Percentiles rank a stretch among this genome's conserved stretches.
Evolutionary conservation across 495 filamentous ascomycete species (phyloP).

Genomic region (Hypoxylon crocopeplum): DNA sequence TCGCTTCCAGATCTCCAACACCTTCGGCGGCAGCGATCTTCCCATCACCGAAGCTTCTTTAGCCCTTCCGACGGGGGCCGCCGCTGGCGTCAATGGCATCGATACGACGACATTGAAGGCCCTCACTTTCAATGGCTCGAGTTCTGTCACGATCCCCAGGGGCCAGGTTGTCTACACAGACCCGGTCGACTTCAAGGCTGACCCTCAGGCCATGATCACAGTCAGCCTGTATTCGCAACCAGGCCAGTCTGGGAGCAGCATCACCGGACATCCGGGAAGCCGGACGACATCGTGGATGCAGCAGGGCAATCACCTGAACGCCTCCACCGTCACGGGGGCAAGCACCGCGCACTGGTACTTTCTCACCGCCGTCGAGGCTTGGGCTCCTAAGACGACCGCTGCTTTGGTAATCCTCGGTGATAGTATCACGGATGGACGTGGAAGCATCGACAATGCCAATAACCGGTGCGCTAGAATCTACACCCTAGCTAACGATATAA

Average conservation of each 20-base stretch:
- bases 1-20: conserved; percentile 71
- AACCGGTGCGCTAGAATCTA: conserved; percentile 55
- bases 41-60: conserved; percentile 66
- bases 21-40: conserved; percentile 67
- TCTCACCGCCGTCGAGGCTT: conserved; percentile 66
- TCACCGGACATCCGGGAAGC: conserved; percentile 72
- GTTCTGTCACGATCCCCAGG: conserved; percentile 60
- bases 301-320: conserved; percentile 60
- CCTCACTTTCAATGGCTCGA: conserved; percentile 63
- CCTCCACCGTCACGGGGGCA: conserved; percentile 52
- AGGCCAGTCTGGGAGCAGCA: conserved; percentile 62
- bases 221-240: conserved; percentile 64
- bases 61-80: conserved; percentile 56
- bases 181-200: conserved; percentile 62
- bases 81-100: conserved; percentile 60
- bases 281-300: conserved; percentile 68
- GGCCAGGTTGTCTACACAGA: conserved; percentile 68
- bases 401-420: conserved; percentile 72
- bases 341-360: conserved; percentile 65
- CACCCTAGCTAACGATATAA: neutral
- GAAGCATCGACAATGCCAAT: conserved; percentile 68
- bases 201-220: conserved; percentile 57
- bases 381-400: conserved; percentile 48
- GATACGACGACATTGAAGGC: conserved; percentile 54
- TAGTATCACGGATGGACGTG: conserved; percentile 76